Conservation (phyloP, 2,329 filamentous ascomycete species). For the Stagonosporopsis vannaccii region DNA sequence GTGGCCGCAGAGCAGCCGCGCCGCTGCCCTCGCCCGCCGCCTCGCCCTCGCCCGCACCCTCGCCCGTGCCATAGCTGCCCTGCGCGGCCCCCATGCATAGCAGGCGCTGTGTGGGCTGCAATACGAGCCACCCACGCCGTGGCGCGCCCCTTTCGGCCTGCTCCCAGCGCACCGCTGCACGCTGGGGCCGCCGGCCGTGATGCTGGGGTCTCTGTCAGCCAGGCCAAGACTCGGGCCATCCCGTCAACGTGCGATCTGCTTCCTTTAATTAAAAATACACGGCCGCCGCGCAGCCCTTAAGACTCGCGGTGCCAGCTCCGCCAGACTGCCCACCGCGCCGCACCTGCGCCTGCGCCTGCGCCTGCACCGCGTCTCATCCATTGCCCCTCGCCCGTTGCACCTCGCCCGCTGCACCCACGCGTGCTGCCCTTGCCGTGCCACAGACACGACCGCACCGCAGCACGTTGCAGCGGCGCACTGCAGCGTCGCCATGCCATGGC, state of each 20-base stretch:
- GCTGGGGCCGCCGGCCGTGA: slow-evolving; percentile 12
- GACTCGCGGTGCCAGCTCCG: slow-evolving; percentile 2
- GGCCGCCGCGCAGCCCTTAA: slow-evolving; percentile 8
- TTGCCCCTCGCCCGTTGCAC: neutral
- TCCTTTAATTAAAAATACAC: slow-evolving; percentile 23
- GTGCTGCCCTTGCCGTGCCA: neutral
- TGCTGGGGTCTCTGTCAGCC: slow-evolving; percentile 17
- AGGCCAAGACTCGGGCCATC: slow-evolving; percentile 15
- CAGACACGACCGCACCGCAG: slow-evolving; percentile 11
- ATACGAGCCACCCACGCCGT: no score
- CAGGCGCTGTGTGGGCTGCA: no score
- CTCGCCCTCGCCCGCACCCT: slow-evolving; percentile 2
- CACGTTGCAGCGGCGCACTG: slow-evolving; percentile 11
- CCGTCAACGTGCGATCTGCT: slow-evolving; percentile 20
- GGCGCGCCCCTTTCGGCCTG: no score
- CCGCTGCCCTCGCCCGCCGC: neutral
- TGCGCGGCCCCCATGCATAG: no score
- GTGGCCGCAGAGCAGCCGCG: no score
- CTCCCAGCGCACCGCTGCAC: neutral
- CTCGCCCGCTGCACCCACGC: no score
- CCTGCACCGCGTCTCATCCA: slow-evolving; percentile 10
- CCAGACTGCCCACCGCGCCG: neutral
- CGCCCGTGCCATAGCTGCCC: no score
- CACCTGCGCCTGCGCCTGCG: neutral
- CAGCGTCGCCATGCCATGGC: slow-evolving; percentile 14